Base-by-base conservation (phyloP, 306 rosid species). In the Neltuma alba region DNA sequence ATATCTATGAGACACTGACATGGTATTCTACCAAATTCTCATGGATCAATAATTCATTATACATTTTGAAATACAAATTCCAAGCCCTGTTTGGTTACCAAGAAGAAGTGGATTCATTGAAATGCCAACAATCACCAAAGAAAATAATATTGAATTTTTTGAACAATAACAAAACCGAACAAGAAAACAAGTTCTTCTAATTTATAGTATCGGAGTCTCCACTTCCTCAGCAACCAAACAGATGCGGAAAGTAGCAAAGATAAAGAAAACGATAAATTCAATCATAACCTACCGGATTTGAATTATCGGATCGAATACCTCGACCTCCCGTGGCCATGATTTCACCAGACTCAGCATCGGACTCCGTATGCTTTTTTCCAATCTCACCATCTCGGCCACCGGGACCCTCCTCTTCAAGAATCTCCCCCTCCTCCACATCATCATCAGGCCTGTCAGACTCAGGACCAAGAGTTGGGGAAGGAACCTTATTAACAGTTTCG, bases 391-490 rank as follows among this genome's bases (percentile, higher is more conserved):
- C 83, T 3, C 71, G 70, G 31, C 81, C 88, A 37, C 77, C 80
- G 9, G 41, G 57, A 74, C 83, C 88, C 5, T 85, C 88, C 70
- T 89, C 97, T 69, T 89, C 94, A 27, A 87, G 89, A 87, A 92
- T 92, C 82, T 92, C 97, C 52, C 97, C 92, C 79, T 92, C 97
- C 83, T 92, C 94, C 25, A 92, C 86, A 41, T 92, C 97, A 58
- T 92, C 92, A 12, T 77, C 85, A 5, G 62, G 82, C 16, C 68
- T 73, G 28, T 60, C 65, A 66, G 73, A 61, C 50, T 76, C 58
- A 42, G 76, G 79, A 16, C 40, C 16, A 28, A 34, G 12, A 69
- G 41, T 75, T 36, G 86, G 50, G 54, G 83, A 72, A 58, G 76
- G 57, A 48, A 79, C 50, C 47, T 38, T 72, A 14, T 33, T 82